phyloP scores from a whole-genome alignment of 805 yeast genomes.

The Barnettozyma californica region DNA sequence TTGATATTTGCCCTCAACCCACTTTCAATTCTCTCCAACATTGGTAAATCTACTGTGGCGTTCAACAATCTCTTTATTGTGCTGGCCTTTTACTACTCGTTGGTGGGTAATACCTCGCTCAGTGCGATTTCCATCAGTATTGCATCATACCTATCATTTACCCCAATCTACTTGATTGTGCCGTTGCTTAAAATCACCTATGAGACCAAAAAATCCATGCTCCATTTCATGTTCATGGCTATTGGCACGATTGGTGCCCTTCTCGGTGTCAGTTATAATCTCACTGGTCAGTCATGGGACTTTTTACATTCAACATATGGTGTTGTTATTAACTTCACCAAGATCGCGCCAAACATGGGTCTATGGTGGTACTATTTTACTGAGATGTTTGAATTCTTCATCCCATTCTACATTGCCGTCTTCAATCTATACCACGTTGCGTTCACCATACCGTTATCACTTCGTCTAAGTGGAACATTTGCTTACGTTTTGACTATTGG shows the following conservation, averaged over 20 bases:
- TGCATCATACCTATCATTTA: slow-evolving; percentile 58
- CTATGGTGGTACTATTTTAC: slow-evolving; percentile 98
- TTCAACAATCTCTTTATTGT: slow-evolving; percentile 57
- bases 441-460: slow-evolving; percentile 67
- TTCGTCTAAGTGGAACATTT: slow-evolving; percentile 66
- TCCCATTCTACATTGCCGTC: slow-evolving; percentile 74
- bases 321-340: slow-evolving; percentile 51
- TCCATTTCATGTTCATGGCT: slow-evolving; percentile 28
- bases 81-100: slow-evolving; percentile 40
- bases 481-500: slow-evolving; percentile 46
- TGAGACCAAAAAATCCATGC: slow-evolving; percentile 12
- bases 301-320: slow-evolving; percentile 56
- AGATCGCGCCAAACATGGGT: slow-evolving; percentile 85
- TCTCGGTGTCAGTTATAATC: slow-evolving; percentile 33
- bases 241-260: slow-evolving; percentile 25
- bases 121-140: slow-evolving; percentile 52
- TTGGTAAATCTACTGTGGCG: slow-evolving; percentile 61
- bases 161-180: slow-evolving; percentile 54
- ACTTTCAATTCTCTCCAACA: slow-evolving; percentile 57
- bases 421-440: slow-evolving; percentile 71
- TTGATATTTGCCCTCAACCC: slow-evolving; percentile 78
- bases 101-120: slow-evolving; percentile 33
- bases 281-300: slow-evolving; percentile 35
- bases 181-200: slow-evolving; percentile 41
- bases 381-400: slow-evolving; percentile 88